Evolutionary conservation across 2,329 filamentous ascomycete species (phyloP).

Genomic region (Ceratocystis albifundus): DNA sequence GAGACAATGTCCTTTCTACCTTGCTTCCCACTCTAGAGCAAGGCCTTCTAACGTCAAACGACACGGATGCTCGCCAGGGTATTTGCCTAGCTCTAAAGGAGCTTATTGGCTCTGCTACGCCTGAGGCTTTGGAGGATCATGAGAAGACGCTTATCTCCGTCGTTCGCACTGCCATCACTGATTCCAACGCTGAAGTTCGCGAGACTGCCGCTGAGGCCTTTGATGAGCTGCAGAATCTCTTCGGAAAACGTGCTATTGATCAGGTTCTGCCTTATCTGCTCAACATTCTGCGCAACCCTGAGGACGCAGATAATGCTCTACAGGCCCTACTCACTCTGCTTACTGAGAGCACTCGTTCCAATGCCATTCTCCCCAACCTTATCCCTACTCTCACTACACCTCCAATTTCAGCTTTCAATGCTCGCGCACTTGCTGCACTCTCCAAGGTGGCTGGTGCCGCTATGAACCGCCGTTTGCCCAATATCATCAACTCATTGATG

Average conservation of each 20-base stretch:
- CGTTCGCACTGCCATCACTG: constrained; percentile 82
- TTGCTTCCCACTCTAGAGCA: constrained; percentile 86
- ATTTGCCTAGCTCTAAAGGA: constrained; percentile 95
- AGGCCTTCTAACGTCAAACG: constrained; percentile 74
- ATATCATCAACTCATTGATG: constrained; percentile 86
- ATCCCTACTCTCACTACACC: constrained; percentile 84
- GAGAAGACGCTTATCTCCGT: constrained; percentile 93
- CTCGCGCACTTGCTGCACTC: constrained; percentile 81
- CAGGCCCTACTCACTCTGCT: constrained; percentile 86
- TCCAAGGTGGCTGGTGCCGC: constrained; percentile 81
- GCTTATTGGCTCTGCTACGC: constrained; percentile 76
- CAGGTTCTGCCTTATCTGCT: constrained; percentile 89
- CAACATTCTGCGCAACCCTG: constrained; percentile 73
- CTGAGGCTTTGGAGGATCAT: constrained; percentile 82
- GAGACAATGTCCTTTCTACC: constrained; percentile 79
- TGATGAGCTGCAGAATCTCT: constrained; percentile 81
- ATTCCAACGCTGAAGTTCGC: constrained; percentile 77
- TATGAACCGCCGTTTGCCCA: constrained; percentile 81
- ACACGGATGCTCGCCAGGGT: constrained; percentile 88
- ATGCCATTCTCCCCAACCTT: constrained; percentile 91
- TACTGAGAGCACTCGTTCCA: constrained; percentile 84
- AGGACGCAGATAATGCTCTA: constrained; percentile 81
- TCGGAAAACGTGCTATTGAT: constrained; percentile 90
- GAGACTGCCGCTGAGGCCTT: constrained; percentile 96
- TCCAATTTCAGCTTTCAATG: constrained; percentile 90